Conservation (phyloP, 306 rosid species). For the Gastrolobium bilobum region DNA sequence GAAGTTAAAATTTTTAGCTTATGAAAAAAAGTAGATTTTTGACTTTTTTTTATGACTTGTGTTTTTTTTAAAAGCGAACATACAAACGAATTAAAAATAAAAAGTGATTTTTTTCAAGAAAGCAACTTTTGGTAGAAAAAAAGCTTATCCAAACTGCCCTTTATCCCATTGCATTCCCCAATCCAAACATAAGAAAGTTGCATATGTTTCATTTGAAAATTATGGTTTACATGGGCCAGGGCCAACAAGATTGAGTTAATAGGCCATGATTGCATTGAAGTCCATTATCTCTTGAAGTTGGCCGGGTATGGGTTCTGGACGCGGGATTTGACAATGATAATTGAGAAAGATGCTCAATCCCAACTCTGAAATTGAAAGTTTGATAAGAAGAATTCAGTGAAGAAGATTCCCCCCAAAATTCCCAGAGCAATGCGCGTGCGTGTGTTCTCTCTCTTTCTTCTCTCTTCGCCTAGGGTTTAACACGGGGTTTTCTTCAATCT, state of each 20-base stretch:
- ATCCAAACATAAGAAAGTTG: no score
- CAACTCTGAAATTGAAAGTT: slow-evolving; percentile 24
- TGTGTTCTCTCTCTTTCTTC: slow-evolving; percentile 45
- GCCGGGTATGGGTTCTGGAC: slow-evolving; percentile 1
- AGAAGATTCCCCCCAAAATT: slow-evolving; percentile 16
- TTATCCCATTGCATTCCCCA: no score
- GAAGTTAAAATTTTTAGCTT: no score
- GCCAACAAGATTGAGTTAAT: background rate
- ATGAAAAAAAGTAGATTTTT: no score
- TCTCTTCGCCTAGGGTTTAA: slow-evolving; percentile 72
- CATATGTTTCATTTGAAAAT: no score
- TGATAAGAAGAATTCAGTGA: background rate
- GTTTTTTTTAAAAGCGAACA: no score
- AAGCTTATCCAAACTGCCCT: no score
- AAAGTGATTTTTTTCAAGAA: no score
- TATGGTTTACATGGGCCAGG: background rate
- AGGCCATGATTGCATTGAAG: slow-evolving; percentile 13
- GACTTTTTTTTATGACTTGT: no score
- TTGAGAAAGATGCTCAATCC: slow-evolving; percentile 12
- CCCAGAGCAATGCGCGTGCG: slow-evolving; percentile 5
- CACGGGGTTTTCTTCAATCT: slow-evolving; percentile 43
- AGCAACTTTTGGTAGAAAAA: no score
- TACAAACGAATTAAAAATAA: no score
- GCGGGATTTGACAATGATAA: slow-evolving; percentile 30
- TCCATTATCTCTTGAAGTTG: background rate